Percentiles rank a stretch among this genome's conserved stretches.
Evolutionary conservation across 805 yeast species (phyloP).

Genomic region (Spathaspora sp.): DNA sequence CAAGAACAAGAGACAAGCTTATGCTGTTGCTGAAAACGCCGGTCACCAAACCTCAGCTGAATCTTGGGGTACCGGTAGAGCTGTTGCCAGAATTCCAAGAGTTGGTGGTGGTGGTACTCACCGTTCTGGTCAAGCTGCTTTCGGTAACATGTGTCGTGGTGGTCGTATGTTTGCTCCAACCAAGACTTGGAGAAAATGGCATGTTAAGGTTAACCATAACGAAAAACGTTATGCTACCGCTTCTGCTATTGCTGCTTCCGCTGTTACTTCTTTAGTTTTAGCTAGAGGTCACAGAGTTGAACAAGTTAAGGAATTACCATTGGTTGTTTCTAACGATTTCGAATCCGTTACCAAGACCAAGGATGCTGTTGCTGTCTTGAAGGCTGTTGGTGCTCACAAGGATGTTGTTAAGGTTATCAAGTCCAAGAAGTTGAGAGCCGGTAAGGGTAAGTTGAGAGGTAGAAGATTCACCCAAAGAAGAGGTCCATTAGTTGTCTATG

Average conservation of each 20-base stretch:
- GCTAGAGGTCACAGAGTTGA: constrained; percentile 99
- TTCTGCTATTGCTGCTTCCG: constrained; percentile 98
- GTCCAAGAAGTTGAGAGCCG: constrained; percentile 99
- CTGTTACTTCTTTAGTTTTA: constrained; percentile 95
- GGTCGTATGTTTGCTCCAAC: constrained; percentile 99
- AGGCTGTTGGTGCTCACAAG: constrained; percentile 98
- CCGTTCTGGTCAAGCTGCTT: constrained; percentile 99
- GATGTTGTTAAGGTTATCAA: constrained; percentile 97
- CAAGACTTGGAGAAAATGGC: constrained; percentile 99
- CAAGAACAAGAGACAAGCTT: constrained; percentile 99
- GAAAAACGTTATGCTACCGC: constrained; percentile 99
- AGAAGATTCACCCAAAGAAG: constrained; percentile 99
- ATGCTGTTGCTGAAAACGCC: constrained; percentile 98
- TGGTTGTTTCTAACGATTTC: constrained; percentile 89
- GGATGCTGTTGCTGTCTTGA: constrained; percentile 97
- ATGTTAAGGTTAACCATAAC: constrained; percentile 99
- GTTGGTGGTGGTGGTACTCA: constrained; percentile 99
- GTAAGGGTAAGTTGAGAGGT: constrained; percentile 99
- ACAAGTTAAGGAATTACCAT: constrained; percentile 96
- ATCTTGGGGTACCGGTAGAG: constrained; percentile 99
- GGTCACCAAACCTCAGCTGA: constrained; percentile 99
- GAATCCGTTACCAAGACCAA: constrained; percentile 95
- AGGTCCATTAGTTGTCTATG: constrained; percentile 99
- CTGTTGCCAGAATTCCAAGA: constrained; percentile 99
- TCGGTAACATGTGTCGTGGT: constrained; percentile 99